Evolutionary conservation across 257 asterid genomes (phyloP), one percentile per base, ranked within the genome.

Genomic region (Eucommia ulmoides): DNA sequence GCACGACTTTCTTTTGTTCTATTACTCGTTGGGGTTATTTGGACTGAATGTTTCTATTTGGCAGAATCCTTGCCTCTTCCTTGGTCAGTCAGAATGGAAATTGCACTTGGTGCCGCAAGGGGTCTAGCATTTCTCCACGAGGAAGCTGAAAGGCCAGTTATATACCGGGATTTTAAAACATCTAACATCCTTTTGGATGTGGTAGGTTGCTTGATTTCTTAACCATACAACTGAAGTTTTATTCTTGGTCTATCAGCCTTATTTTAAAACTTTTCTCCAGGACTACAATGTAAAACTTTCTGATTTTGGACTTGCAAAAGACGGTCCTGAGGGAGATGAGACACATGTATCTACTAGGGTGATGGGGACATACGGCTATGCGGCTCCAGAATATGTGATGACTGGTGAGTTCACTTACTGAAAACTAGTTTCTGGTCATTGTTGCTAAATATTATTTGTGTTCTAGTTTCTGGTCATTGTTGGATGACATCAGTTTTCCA

Each of bases 121-220:
- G 95, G 91, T 42, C 93, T 85, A 41, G 89, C 93, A 8, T 84
- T 69, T 67, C 93, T 84, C 52, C 95, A 42, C 1, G 48, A 42
- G 48, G 48, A 42, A 42, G 20, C 20, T 42, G 48, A 42, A 42
- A 42, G 48, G 48, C 19, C 48, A 42, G 48, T 42, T 42, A 42
- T 42, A 42, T n/a, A 16, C 19, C 48, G 2, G 81, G 92, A 85
- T 69, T 82, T 80, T 44, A 81, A 80, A 54, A 61, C 95, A 38
- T 84, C 93, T 5, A 42, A 42, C 19, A 42, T 42, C 20, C 1
- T 42, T 2, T 42, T 42, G 48, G 48, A 42, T 42, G 48, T 18
- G 48, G 48, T 42, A 42, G n/a, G 48, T 42, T 19, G 48, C 20
- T 42, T 2, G 4, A 18, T n/a, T 42, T 16, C 8, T 6, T 8